Base-by-base conservation (phyloP, 371 early-diverging fungal species). In the Apophysomyces variabilis region DNA sequence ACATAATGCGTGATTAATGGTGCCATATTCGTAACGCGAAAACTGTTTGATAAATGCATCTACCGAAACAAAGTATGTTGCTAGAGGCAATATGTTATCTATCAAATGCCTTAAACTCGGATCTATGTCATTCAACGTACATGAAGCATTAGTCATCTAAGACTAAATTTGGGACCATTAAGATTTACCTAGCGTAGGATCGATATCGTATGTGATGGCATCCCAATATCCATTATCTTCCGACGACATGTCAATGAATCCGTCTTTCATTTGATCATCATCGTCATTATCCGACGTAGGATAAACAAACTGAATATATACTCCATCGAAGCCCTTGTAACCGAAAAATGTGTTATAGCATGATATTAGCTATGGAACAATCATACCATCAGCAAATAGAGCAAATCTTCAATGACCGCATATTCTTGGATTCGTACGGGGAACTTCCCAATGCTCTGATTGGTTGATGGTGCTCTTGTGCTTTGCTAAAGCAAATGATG, bases 1-100 rank as follows among this genome's bases (percentile, higher is more conserved):
- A 58, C 90, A 87, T 3, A 98, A 83, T 0, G 98, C 98, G 71
- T 98, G 96, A 66, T 88, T 92, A 38, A 96, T 91, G 7, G 90
- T 88, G 1, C 99, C 99, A 60, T 87, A 93, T 58, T 91, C 89
- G 54, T 92, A 93, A 7, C 83, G 77, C 3, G 93, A 85, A 66
- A 91, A 90, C 1, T 83, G 75, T 13, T 89, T 85, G 13, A 92
- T 80, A 74, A 95, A 98, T 4, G 88, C 82, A 18, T 89, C 84
- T 21, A 96, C 76, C 3, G 87, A 86, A 38, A 76, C 71, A 73
- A 92, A 92, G 69, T 91, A 87, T 0, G 87, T 84, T 5, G 94
- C 92, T 5, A 95, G 68, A 7, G 93, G 94, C 16, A 94, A 62
- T 6, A 96, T 79, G 58, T 92, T 89, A 57, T 87, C 82, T 0